Percentiles rank a stretch among this genome's conserved stretches.
Conservation (phyloP, 1,284 basidiomycete genomes). For the Exobasidium cylindrosporum region DNA sequence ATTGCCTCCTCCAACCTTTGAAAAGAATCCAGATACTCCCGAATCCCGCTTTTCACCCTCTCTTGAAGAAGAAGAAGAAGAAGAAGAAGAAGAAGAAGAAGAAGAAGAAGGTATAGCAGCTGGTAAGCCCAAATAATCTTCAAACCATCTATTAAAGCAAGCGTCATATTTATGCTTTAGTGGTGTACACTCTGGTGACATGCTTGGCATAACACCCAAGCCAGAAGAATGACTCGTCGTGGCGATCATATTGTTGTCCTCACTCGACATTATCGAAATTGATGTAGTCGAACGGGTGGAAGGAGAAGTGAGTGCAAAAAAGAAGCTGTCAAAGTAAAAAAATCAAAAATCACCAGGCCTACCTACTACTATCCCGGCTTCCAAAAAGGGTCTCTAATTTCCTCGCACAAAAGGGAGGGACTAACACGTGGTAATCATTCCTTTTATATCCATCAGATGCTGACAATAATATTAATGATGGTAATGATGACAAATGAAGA, state of each 20-base stretch:
- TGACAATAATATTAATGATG: not conserved
- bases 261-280: no score
- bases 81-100: not conserved
- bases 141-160: conserved; percentile 96
- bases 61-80: not conserved
- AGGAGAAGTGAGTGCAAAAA: not conserved
- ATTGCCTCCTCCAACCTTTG: not conserved
- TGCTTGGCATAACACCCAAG: conserved; percentile 48
- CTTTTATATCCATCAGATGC: no score
- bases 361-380: no score
- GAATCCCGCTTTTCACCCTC: not conserved
- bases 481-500: not conserved
- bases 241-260: not conserved
- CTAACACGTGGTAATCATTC: no score
- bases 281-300: not conserved
- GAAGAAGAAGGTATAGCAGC: not conserved
- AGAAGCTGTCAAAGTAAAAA: not conserved
- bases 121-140: conserved; percentile 69
- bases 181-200: conserved; percentile 78
- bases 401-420: no score
- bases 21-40: not conserved
- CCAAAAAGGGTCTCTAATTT: no score
- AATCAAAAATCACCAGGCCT: no score
- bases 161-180: conserved; percentile 84
- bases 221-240: conserved; percentile 9